Conservation (phyloP, 805 yeast genomes). For the Zygotorulaspora chibaensis region DNA sequence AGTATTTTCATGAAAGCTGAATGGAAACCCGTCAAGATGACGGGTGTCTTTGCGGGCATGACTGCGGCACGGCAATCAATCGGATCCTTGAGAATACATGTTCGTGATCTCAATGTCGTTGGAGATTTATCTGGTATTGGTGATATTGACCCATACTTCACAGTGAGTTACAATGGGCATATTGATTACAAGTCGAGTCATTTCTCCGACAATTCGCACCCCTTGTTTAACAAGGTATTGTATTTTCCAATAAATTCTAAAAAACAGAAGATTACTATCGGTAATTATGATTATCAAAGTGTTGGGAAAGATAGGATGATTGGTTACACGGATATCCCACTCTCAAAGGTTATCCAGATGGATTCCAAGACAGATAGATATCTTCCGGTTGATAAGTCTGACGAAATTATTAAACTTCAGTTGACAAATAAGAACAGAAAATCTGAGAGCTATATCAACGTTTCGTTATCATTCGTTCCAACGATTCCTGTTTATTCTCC, state of each 20-base stretch:
- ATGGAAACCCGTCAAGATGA: constrained; percentile 69
- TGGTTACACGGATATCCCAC: constrained; percentile 53
- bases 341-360: constrained; percentile 41
- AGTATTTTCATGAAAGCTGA: constrained; percentile 49
- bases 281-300: constrained; percentile 63
- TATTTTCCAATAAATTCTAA: constrained; percentile 60
- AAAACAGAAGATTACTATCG: constrained; percentile 54
- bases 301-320: constrained; percentile 59
- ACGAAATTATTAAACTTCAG: constrained; percentile 39
- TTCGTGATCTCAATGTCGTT: constrained; percentile 49
- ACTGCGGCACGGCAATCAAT: constrained; percentile 45
- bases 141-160: constrained; percentile 70
- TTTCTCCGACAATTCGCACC: constrained; percentile 50
- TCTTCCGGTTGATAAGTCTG: constrained; percentile 48
- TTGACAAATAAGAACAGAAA: constrained; percentile 33
- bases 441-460: constrained; percentile 49
- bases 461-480: constrained; percentile 63
- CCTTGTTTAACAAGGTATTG: constrained; percentile 54
- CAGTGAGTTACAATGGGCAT: constrained; percentile 55
- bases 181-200: constrained; percentile 51
- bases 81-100: constrained; percentile 60
- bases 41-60: constrained; percentile 44
- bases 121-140: constrained; percentile 61
- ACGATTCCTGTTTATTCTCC: constrained; percentile 57
- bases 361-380: constrained; percentile 43